Evolutionary conservation across 176 grass and related monocot genomes (phyloP).

Genomic region (Oryza officinalis): DNA sequence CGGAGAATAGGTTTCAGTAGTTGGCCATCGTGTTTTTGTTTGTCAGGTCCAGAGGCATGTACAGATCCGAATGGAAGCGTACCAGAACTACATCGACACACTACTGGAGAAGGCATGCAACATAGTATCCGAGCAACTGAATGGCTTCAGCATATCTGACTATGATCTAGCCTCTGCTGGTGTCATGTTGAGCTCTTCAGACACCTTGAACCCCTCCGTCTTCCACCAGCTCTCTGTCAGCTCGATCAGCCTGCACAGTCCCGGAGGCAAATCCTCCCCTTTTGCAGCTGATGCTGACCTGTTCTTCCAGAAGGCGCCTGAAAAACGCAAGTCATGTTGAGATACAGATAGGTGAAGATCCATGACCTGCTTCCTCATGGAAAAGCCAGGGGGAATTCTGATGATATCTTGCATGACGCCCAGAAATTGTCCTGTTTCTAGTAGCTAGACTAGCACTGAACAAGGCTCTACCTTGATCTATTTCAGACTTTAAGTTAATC

Average conservation of each 20-base stretch:
- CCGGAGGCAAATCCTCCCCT: slow-evolving; percentile 37
- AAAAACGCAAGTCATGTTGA: slow-evolving; percentile 57
- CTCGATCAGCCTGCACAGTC: slow-evolving; percentile 55
- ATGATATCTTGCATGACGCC: neutral
- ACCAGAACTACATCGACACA: slow-evolving; percentile 71
- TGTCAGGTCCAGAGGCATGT: slow-evolving; percentile 78
- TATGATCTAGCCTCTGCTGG: slow-evolving; percentile 39
- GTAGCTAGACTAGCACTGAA: neutral
- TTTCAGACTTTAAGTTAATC: slow-evolving; percentile 6
- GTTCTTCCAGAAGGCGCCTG: slow-evolving; percentile 48
- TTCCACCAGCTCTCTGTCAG: slow-evolving; percentile 58
- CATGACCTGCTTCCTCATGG: neutral
- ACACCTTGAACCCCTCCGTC: slow-evolving; percentile 51
- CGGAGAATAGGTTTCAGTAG: neutral
- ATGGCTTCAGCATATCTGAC: slow-evolving; percentile 45
- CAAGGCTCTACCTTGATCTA: neutral
- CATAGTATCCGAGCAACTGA: slow-evolving; percentile 74
- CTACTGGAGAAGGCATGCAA: slow-evolving; percentile 73
- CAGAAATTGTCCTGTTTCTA: neutral
- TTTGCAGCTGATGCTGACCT: slow-evolving; percentile 35
- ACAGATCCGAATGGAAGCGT: slow-evolving; percentile 71
- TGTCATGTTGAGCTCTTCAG: slow-evolving; percentile 34
- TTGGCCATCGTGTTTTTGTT: neutral
- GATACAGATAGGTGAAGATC: neutral
- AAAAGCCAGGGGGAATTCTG: neutral